Conservation (phyloP, 1,284 basidiomycete genomes). For the Pyrrhoderma noxium region DNA sequence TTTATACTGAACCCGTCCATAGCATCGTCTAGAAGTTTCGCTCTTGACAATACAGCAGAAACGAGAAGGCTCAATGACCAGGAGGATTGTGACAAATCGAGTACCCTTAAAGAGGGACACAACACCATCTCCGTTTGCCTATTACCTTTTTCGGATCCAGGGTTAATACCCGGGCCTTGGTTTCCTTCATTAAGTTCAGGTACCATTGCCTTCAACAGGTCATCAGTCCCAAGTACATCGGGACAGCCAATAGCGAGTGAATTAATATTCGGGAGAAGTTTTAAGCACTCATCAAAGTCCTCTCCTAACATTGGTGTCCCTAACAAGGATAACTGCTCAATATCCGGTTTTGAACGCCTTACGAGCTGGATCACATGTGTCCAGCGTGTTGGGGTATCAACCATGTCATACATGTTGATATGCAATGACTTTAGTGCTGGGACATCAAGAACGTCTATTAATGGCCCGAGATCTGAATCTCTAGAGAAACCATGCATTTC, state of each 20-base stretch:
- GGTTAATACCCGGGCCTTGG: neutral
- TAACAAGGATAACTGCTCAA: conserved; percentile 3
- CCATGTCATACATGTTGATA: conserved; percentile 11
- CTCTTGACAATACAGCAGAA: neutral
- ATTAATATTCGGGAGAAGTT: neutral
- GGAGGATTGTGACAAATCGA: conserved; percentile 3
- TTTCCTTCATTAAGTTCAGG: neutral
- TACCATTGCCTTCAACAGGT: neutral
- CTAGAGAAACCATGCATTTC: conserved; percentile 11
- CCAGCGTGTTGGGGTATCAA: conserved; percentile 3
- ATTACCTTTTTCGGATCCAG: neutral
- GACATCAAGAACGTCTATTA: conserved; percentile 9
- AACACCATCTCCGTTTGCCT: neutral
- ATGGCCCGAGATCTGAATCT: conserved; percentile 6
- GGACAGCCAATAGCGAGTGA: neutral
- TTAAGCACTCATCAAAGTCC: neutral
- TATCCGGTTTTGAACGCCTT: conserved; percentile 1
- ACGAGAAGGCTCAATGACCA: conserved; percentile 8
- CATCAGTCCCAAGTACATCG: too few species aligned
- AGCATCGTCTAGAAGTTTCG: too few species aligned
- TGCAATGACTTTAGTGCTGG: conserved; percentile 2
- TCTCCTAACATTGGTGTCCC: conserved; percentile 6
- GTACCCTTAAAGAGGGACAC: conserved; percentile 6
- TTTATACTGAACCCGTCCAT: too few species aligned
- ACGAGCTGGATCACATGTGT: conserved; percentile 6